Base-by-base conservation (phyloP, 192 early-diverging fungal species). In the Coemansia interrupta region DNA sequence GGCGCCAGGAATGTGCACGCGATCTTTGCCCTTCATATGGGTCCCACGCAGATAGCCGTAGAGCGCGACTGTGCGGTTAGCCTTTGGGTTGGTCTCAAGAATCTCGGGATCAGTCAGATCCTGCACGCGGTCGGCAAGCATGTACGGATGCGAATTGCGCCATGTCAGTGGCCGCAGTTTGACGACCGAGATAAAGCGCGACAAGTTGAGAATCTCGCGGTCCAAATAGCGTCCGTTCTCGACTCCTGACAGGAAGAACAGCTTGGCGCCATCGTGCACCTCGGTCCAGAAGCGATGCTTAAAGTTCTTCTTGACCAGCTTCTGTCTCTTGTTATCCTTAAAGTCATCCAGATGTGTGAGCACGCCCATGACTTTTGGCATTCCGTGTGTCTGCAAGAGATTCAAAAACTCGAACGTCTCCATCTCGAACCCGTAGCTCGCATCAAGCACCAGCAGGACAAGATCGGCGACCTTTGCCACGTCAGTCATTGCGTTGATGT, bases 281-380 rank as follows among this genome's bases (percentile, higher is more conserved):
- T 99, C 97, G n/a, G 97, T 96, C 97, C 97, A 99, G 82, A 99
- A 99, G 64, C 97, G 89, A 41, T 96, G 93, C 85, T 99, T 99
- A 54, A 99, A 81, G 59, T 83, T 73, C 81, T 96, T 97, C 73
- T 97, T 97, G 3, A 86, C 92, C 36, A 85, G 85, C 56, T 88
- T 86, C 55, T 96, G 83, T 15, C 86, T 72, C 79, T 97, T 97
- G 74, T 89, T 92, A 70, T 96, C 93, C 62, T 90, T 89, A 81
- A 99, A 96, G 41, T 89, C 87, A 55, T 99, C 97, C 55, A 99
- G 66, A 68, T 96, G 93, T 23, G 97, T 99, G 54, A 99, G 78
- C 18, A 99, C 91, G 23, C 97, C 97, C 92, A 99, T 96, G 20
- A 99, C 89, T 54, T 92, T 92, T 11, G 94, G 93, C 80, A 99